Evolutionary conservation across 208 protist genomes (phyloP).

Genomic region (Acanthamoeba sp.): DNA sequence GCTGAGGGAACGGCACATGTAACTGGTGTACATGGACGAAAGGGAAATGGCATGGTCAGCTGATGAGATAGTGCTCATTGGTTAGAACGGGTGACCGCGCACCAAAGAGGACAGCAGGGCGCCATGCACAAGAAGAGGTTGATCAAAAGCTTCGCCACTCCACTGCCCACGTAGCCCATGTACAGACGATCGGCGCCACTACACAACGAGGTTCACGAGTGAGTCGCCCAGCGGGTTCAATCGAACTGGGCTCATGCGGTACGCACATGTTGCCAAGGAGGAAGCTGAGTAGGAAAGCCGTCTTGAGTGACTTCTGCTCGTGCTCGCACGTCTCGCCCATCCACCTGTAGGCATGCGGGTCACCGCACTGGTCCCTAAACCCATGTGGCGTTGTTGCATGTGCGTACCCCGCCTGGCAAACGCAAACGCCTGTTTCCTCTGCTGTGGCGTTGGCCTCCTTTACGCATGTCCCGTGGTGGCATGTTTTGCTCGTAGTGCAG

Average conservation of each 20-base stretch:
- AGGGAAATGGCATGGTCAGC: background rate
- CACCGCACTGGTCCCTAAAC: background rate
- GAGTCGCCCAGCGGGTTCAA: background rate
- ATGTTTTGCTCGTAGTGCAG: slow-evolving; percentile 1
- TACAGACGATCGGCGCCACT: slow-evolving; percentile 53
- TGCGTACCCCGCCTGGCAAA: background rate
- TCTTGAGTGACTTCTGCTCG: slow-evolving; percentile 63
- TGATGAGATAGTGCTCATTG: background rate
- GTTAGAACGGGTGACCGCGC: too few relatives aligned
- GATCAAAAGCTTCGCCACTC: slow-evolving; percentile 52
- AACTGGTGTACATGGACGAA: background rate
- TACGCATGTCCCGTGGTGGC: slow-evolving; percentile 7
- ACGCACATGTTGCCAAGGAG: slow-evolving; percentile 35
- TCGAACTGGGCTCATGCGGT: background rate
- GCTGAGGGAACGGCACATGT: background rate
- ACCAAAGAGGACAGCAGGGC: slow-evolving; percentile 56
- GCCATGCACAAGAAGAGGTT: slow-evolving; percentile 11
- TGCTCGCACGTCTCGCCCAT: slow-evolving; percentile 2
- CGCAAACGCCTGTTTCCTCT: background rate
- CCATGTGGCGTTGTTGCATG: background rate
- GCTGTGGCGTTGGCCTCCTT: slow-evolving; percentile 2
- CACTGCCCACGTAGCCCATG: slow-evolving; percentile 44
- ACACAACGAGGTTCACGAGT: background rate
- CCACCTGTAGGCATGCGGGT: background rate
- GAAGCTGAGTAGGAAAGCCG: slow-evolving; percentile 64